phyloP scores from a whole-genome alignment of 768 basidiomycete genomes.

The Lactarius evosmus region DNA sequence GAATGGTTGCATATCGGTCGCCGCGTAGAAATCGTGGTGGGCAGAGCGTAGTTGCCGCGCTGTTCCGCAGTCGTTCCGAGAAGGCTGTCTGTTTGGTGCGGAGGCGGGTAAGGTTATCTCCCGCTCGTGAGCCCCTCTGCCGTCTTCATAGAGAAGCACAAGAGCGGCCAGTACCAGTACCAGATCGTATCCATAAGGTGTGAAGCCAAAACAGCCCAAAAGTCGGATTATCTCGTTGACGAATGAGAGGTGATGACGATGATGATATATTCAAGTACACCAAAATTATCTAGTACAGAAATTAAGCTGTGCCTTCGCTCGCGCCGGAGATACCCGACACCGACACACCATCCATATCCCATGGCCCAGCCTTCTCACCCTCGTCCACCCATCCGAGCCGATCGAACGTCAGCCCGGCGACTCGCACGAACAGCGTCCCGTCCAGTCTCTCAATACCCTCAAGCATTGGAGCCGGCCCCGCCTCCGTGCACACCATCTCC shows the following conservation, averaged over 20 bases:
- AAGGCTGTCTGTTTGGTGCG: neutral
- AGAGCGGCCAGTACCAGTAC: neutral
- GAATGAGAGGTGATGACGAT: too few relatives aligned
- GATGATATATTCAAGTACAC: too few relatives aligned
- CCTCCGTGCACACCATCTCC: neutral
- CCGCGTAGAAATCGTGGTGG: too few relatives aligned
- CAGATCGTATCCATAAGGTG: neutral
- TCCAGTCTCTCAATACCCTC: conserved; percentile 52
- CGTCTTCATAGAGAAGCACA: neutral
- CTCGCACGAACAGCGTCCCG: conserved; percentile 59
- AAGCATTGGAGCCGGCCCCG: conserved; percentile 30
- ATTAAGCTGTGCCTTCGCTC: too few relatives aligned
- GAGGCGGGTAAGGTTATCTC: neutral
- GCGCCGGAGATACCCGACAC: too few relatives aligned
- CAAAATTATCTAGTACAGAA: too few relatives aligned
- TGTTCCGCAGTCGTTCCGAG: neutral
- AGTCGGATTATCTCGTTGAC: too few relatives aligned
- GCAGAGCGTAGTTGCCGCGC: too few relatives aligned
- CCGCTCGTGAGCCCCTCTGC: neutral
- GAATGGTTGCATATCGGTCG: too few relatives aligned
- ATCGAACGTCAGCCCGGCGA: conserved; percentile 52
- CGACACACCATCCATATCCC: conserved; percentile 6
- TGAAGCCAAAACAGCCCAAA: too few relatives aligned
- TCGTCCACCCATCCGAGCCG: conserved; percentile 21
- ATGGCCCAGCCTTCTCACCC: neutral